phyloP scores from a whole-genome alignment of 352 stramenopile genomes.

The Phytopythium kandeliae region DNA sequence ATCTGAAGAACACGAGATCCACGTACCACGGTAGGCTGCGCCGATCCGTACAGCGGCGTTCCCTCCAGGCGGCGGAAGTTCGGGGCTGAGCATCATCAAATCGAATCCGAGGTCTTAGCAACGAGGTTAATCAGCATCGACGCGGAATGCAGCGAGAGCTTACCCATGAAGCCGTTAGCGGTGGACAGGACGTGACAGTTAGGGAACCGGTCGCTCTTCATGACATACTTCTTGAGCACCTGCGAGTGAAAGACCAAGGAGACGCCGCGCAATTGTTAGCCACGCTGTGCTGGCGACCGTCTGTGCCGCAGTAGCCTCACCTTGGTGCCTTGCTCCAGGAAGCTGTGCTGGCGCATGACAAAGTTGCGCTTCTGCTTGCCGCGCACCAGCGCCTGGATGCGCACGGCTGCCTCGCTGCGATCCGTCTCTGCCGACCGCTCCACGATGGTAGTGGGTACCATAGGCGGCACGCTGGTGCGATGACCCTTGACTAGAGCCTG shows the following conservation, averaged over 20 bases:
- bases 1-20: too few relatives aligned
- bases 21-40: constrained; percentile 66
- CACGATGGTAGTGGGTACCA: not conserved
- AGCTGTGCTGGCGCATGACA: constrained; percentile 45
- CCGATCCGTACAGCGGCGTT: constrained; percentile 66
- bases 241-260: too few relatives aligned
- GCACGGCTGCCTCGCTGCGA: constrained; percentile 41
- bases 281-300: not conserved
- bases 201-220: constrained; percentile 78
- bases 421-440: constrained; percentile 1
- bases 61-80: constrained; percentile 75
- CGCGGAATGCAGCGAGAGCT: not conserved
- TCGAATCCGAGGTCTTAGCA: not conserved
- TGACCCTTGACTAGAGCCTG: constrained; percentile 29
- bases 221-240: constrained; percentile 80
- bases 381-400: constrained; percentile 67
- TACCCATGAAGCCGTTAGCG: constrained; percentile 54
- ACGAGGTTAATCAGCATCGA: not conserved
- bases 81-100: constrained; percentile 28
- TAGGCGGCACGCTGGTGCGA: not conserved
- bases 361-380: constrained; percentile 45
- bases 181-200: constrained; percentile 73
- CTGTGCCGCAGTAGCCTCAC: constrained; percentile 10
- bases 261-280: not conserved
- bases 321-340: constrained; percentile 68